phyloP scores from a whole-genome alignment of 306 rosid genomes.

The Prunus mira region DNA sequence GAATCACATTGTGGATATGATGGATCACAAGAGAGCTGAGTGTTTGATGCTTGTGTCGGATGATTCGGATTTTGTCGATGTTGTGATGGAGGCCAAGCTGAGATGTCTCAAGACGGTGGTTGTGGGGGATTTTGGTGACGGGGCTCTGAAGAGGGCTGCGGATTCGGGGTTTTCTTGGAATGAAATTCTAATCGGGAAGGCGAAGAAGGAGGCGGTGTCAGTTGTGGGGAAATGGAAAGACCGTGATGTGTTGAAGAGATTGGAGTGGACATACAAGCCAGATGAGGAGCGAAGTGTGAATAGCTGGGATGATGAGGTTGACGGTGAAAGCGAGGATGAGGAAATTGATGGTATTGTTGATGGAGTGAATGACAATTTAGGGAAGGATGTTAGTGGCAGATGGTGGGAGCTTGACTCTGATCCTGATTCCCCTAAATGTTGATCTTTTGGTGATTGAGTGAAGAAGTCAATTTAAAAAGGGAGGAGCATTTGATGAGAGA shows the following conservation, averaged over 20 bases:
- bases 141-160: slow-evolving; percentile 69
- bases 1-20: slow-evolving; percentile 61
- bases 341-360: slow-evolving; percentile 25
- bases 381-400: slow-evolving; percentile 30
- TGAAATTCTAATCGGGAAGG: slow-evolving; percentile 77
- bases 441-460: no score
- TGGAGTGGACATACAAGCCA: slow-evolving; percentile 80
- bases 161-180: slow-evolving; percentile 74
- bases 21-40: slow-evolving; percentile 57
- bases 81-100: slow-evolving; percentile 69
- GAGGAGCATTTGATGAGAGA: no score
- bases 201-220: slow-evolving; percentile 61
- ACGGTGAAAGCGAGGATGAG: slow-evolving; percentile 33
- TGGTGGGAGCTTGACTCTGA: slow-evolving; percentile 79
- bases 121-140: slow-evolving; percentile 66
- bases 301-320: slow-evolving; percentile 21
- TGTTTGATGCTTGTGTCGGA: slow-evolving; percentile 86
- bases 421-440: not conserved
- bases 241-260: slow-evolving; percentile 60
- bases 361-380: slow-evolving; percentile 31
- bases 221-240: slow-evolving; percentile 82
- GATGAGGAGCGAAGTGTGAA: slow-evolving; percentile 34
- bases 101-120: slow-evolving; percentile 70
- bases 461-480: no score
- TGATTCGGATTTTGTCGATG: slow-evolving; percentile 58